Evolutionary conservation across 208 protist genomes (phyloP).

Genomic region (Trypanosoma congolense): DNA sequence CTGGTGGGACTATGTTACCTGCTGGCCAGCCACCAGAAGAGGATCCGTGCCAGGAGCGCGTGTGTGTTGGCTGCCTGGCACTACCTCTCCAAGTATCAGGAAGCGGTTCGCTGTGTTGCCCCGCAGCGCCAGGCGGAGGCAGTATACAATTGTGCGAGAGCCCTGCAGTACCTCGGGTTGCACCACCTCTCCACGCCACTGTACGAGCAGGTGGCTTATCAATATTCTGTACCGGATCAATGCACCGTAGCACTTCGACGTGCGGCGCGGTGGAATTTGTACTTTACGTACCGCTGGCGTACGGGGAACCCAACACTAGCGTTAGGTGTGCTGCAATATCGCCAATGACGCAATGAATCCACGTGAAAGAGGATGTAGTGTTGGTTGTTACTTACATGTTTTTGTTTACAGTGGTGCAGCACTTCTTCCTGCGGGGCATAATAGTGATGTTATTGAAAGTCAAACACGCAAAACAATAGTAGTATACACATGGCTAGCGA

Average conservation of each 20-base stretch:
- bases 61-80: slow-evolving; percentile 70
- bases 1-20: slow-evolving; percentile 72
- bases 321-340: slow-evolving; percentile 45
- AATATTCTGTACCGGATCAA: slow-evolving; percentile 50
- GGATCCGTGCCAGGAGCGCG: slow-evolving; percentile 46
- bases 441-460: too few relatives aligned
- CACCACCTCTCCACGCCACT: slow-evolving; percentile 66
- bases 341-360: not conserved
- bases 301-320: slow-evolving; percentile 51
- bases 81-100: slow-evolving; percentile 73
- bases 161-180: slow-evolving; percentile 68
- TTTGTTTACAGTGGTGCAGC: not conserved
- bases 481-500: too few relatives aligned
- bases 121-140: slow-evolving; percentile 52
- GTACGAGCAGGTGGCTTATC: slow-evolving; percentile 69
- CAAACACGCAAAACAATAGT: too few relatives aligned
- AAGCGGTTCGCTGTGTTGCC: slow-evolving; percentile 37
- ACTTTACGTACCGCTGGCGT: slow-evolving; percentile 70
- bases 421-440: too few relatives aligned
- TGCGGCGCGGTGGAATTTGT: slow-evolving; percentile 74
- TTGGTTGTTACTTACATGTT: too few relatives aligned
- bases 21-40: slow-evolving; percentile 75
- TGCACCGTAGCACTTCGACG: slow-evolving; percentile 63
- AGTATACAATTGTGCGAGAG: slow-evolving; percentile 81
- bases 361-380: too few relatives aligned